These are phyloP conservation scores for Magnolia kwangsiensis DNA, from an alignment of 164 flowering plant species.

Conservation along the genomic window DNA sequence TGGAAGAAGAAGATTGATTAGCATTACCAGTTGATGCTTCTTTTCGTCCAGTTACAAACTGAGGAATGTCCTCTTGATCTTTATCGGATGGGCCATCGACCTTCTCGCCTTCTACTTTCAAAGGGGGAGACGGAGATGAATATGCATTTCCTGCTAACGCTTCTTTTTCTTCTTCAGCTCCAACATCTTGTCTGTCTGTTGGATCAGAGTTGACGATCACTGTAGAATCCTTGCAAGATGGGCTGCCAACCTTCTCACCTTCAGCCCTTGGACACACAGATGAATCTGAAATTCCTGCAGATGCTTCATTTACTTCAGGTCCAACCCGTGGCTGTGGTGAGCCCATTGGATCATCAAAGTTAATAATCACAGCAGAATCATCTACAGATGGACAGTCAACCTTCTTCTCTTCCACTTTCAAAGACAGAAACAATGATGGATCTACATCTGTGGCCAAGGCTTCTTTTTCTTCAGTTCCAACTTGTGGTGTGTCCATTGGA, in stretches of 20 bases:
- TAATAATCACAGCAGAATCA: neutral
- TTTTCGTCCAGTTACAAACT: too few relatives aligned
- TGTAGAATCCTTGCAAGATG: neutral
- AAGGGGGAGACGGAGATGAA: neutral
- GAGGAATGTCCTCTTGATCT: neutral
- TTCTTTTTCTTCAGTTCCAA: neutral
- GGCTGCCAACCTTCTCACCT: neutral
- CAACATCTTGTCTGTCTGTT: neutral
- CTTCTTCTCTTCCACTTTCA: neutral
- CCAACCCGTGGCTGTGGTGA: neutral
- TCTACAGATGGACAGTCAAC: neutral
- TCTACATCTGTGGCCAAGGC: neutral
- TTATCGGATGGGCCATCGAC: neutral
- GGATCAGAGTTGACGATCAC: neutral
- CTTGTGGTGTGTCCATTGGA: neutral
- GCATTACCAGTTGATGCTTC: neutral
- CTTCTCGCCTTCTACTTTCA: neutral
- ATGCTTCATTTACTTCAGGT: neutral
- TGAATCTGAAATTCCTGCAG: neutral
- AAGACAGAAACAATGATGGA: neutral
- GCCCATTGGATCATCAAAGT: neutral
- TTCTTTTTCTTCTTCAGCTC: neutral
- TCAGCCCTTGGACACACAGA: neutral
- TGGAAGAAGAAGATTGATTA: neutral
- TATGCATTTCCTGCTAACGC: neutral